Evolutionary conservation across 2,329 filamentous ascomycete genomes (phyloP).

Genomic region (Fonsecaea erecta): DNA sequence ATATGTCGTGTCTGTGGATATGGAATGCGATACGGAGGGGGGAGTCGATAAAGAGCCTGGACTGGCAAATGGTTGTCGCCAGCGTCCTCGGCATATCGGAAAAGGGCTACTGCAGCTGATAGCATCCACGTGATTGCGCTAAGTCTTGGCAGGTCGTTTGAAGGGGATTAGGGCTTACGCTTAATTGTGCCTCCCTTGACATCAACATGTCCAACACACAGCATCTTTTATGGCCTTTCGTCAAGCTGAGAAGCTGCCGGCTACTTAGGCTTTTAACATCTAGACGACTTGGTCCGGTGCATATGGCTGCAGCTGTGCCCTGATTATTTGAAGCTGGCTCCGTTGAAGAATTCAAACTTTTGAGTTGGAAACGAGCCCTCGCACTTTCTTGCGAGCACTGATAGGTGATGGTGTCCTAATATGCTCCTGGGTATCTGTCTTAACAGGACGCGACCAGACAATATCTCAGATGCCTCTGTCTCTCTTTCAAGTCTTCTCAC

Average conservation of each 20-base stretch:
- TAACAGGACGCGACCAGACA: background rate
- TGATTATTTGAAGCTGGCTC: background rate
- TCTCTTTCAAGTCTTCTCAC: background rate
- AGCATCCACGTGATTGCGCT: background rate
- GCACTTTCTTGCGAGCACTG: background rate
- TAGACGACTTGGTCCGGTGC: background rate
- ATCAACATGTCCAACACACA: background rate
- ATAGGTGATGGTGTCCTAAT: background rate
- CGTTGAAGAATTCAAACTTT: background rate
- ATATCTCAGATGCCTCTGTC: background rate
- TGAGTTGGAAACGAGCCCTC: background rate
- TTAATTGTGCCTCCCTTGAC: background rate
- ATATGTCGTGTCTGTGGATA: background rate
- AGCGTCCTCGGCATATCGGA: background rate
- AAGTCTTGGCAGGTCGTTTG: background rate
- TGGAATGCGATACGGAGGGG: background rate
- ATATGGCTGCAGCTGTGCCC: background rate
- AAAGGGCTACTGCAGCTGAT: background rate
- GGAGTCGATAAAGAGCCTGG: background rate
- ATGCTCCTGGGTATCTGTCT: background rate
- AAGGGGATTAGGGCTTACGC: background rate
- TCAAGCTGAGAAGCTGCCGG: background rate
- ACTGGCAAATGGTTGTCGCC: background rate
- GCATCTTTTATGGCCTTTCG: no score
- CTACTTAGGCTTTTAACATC: background rate